A percentile compares a stretch with the other conserved stretches of the same genome.
phyloP scores from a whole-genome alignment of 257 asterid species.

The Lycium barbarum region DNA sequence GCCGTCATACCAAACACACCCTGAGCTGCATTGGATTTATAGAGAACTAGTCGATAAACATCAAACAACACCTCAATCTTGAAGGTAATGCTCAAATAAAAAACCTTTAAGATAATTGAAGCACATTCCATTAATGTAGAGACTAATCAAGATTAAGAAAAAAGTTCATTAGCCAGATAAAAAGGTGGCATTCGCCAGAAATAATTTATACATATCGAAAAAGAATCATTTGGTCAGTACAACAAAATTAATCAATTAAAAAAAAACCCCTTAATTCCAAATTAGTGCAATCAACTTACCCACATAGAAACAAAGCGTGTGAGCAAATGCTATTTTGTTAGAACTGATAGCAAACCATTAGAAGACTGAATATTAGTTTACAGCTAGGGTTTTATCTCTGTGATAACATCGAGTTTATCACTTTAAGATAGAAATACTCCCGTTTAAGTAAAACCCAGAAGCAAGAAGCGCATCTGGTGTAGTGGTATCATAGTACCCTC shows the following conservation, averaged over 20 bases:
- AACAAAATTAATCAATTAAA: neutral
- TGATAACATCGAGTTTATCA: neutral
- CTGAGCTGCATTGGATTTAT: neutral
- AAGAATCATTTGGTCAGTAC: neutral
- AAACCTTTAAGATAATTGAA: neutral
- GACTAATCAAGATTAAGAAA: neutral
- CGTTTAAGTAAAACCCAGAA: too few relatives aligned
- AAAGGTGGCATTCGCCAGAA: neutral
- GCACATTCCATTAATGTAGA: neutral
- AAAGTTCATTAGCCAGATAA: neutral
- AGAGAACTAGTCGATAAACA: neutral
- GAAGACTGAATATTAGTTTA: neutral
- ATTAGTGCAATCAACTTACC: neutral
- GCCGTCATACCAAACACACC: too few relatives aligned
- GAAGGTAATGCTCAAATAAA: constrained; percentile 2
- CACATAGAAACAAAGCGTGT: too few relatives aligned
- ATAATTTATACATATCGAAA: neutral
- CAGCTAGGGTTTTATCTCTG: constrained; percentile 17
- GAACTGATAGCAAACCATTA: neutral
- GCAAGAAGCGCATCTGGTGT: constrained; percentile 88
- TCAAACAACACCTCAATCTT: neutral
- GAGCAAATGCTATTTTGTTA: neutral
- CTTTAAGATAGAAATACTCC: neutral
- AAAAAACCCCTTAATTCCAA: too few relatives aligned
- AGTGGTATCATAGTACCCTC: constrained; percentile 99